Base-by-base conservation (phyloP, 495 filamentous ascomycete species). In the Glarea lozoyensis region DNA sequence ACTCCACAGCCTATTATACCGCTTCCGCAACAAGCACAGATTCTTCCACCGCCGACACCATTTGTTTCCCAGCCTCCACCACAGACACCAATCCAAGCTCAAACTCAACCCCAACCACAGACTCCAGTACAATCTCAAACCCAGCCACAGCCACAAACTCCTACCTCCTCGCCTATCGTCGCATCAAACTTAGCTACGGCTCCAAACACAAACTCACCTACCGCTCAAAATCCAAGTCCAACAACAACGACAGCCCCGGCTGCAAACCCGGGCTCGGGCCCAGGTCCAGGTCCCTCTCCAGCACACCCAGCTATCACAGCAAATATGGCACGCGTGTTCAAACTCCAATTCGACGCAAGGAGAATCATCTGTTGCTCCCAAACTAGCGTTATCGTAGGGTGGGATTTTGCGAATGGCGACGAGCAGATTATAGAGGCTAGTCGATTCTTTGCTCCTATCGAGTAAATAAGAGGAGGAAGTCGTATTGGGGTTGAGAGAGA, bases 331-430 rank as follows among this genome's bases (percentile, higher is more conserved):
- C 64, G 92, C 20, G 86, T 98, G n/a, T 98, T 96, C 66, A 98
- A 98, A 63, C 70, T 97, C 19, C 93, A 98, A 65, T 98, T 96
- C 53, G 92, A 98, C 55, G 81, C 88, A 0, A 73, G 90, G 34
- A 81, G 89, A 57, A 94, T 98, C 59, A 84, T 98, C 41, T 94
- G 88, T 63, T 94, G 90, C 51, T 86, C 81, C 36, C 88, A 95
- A 54, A 84, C 92, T 43, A 82, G 79, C 22, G 79, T 81, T 38
- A 97, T 98, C 47, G 86, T 97, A 2, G 92, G 89, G 3, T 98
- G 92, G 92, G 92, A 98, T 64, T 98, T 95, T 70, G 90, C 88
- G 37, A 84, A 84, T 51, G 84, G 76, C n/a, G 92, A 98, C 40
- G 65, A 76, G 53, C 78, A 88, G 48, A 79, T 98, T 34, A 78